These are phyloP conservation scores for Yamadazyma friedrichii DNA, from an alignment of 1,139 yeast genomes.

Conservation along the genomic window DNA sequence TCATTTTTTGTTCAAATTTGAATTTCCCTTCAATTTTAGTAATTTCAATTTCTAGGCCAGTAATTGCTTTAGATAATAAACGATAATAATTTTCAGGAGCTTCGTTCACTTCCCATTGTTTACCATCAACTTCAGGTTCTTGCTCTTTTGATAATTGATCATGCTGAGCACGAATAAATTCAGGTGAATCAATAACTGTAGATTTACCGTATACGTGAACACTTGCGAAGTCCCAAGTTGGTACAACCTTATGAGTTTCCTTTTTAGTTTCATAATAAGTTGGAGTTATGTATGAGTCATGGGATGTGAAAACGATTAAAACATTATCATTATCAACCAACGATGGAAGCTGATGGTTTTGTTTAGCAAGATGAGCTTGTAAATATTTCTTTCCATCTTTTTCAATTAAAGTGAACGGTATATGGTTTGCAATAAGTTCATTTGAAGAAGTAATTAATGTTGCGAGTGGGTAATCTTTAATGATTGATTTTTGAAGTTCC, in stretches of 20 bases:
- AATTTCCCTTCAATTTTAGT: constrained; percentile 52
- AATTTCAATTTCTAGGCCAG: constrained; percentile 58
- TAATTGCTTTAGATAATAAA: constrained; percentile 51
- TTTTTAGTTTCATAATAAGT: constrained; percentile 58
- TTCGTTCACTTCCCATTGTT: constrained; percentile 57
- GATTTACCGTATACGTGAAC: constrained; percentile 61
- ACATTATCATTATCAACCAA: constrained; percentile 41
- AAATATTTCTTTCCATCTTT: constrained; percentile 43
- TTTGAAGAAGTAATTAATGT: constrained; percentile 46
- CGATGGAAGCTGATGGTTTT: constrained; percentile 52
- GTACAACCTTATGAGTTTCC: constrained; percentile 62
- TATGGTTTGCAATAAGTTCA: constrained; percentile 53
- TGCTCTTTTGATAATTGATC: constrained; percentile 46
- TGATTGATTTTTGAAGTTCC: constrained; percentile 41
- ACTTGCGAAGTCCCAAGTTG: constrained; percentile 71
- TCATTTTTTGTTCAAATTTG: constrained; percentile 59
- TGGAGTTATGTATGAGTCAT: constrained; percentile 59
- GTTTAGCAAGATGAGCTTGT: constrained; percentile 57
- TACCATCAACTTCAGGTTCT: constrained; percentile 32
- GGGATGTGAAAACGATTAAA: constrained; percentile 55
- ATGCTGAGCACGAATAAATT: constrained; percentile 49
- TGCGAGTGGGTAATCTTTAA: constrained; percentile 51
- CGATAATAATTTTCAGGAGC: constrained; percentile 55
- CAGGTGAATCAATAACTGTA: constrained; percentile 43
- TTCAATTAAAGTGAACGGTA: constrained; percentile 51